A percentile compares a stretch with the other conserved stretches of the same genome.
These are phyloP conservation scores for Mycena floridula DNA, from an alignment of 768 basidiomycete genomes.

Conservation along the genomic window DNA sequence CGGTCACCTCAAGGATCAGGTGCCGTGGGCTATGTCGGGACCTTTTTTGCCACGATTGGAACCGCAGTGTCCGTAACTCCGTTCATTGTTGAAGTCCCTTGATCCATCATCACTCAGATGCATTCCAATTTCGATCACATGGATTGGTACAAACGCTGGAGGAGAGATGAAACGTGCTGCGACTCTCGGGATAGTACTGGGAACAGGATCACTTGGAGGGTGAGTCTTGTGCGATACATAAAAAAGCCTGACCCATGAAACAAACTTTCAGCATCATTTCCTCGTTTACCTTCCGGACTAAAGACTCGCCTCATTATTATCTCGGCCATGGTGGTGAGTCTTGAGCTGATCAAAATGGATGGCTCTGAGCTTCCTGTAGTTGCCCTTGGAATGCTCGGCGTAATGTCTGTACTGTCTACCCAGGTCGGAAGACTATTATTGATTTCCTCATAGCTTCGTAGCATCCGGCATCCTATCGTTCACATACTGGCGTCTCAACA, in stretches of 20 bases:
- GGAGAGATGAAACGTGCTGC: conserved; percentile 29
- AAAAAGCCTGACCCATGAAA: not conserved
- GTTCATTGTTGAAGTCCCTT: conserved; percentile 32
- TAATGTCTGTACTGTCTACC: not conserved
- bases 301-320: not conserved
- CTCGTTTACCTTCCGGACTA: conserved; percentile 19
- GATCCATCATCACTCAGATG: conserved; percentile 35
- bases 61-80: conserved; percentile 28
- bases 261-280: conserved; percentile 18
- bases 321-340: not conserved
- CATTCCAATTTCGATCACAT: not conserved
- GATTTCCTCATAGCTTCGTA: conserved; percentile 22
- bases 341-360: not conserved
- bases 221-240: conserved; percentile 13
- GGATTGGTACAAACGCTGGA: not conserved
- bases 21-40: conserved; percentile 26
- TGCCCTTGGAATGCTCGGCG: not conserved
- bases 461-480: conserved; percentile 28
- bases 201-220: conserved; percentile 37
- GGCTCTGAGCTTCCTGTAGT: not conserved
- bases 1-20: conserved; percentile 13
- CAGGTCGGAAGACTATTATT: not conserved
- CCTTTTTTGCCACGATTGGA: conserved; percentile 31
- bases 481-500: conserved; percentile 31
- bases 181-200: conserved; percentile 35